These are phyloP conservation scores for Ulota crispa DNA, from an alignment of 225 moss, liverwort and hornwort species.

Conservation along the genomic window DNA sequence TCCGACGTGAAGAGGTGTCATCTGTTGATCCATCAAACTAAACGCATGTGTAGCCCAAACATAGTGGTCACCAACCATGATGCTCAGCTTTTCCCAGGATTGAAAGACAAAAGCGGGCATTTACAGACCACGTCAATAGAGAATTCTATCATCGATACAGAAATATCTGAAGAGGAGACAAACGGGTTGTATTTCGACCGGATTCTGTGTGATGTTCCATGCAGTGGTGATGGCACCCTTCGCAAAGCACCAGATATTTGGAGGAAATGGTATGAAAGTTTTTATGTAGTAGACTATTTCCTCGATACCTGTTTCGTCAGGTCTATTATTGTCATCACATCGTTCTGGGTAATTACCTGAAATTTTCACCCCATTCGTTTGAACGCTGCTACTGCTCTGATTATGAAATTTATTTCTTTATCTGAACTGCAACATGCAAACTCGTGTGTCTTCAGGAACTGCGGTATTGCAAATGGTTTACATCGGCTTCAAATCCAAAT, in stretches of 20 bases:
- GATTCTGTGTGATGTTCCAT: conserved; percentile 86
- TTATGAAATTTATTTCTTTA: background rate
- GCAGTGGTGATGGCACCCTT: conserved; percentile 95
- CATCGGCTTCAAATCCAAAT: conserved; percentile 90
- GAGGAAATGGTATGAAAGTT: conserved; percentile 75
- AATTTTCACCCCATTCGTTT: background rate
- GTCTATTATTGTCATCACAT: background rate
- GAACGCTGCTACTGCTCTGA: background rate
- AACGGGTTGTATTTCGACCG: conserved; percentile 74
- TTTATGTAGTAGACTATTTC: background rate
- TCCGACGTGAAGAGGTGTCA: conserved; percentile 92
- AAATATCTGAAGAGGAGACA: conserved; percentile 47
- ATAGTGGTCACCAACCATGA: conserved; percentile 94
- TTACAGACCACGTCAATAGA: conserved; percentile 25
- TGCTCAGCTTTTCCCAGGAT: conserved; percentile 86
- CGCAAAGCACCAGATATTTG: conserved; percentile 93
- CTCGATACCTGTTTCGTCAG: background rate
- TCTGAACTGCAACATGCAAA: conserved; percentile 1
- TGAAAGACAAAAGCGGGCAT: conserved; percentile 52
- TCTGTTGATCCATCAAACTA: conserved; percentile 90
- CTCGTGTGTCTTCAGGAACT: conserved; percentile 58
- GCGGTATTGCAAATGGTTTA: conserved; percentile 85
- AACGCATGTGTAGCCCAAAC: conserved; percentile 96
- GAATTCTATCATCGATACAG: conserved; percentile 19
- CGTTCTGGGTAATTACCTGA: background rate